Percentiles rank a stretch among this genome's conserved stretches.
Conservation (phyloP, 257 asterid genomes). For the Solanum clarkiae region DNA sequence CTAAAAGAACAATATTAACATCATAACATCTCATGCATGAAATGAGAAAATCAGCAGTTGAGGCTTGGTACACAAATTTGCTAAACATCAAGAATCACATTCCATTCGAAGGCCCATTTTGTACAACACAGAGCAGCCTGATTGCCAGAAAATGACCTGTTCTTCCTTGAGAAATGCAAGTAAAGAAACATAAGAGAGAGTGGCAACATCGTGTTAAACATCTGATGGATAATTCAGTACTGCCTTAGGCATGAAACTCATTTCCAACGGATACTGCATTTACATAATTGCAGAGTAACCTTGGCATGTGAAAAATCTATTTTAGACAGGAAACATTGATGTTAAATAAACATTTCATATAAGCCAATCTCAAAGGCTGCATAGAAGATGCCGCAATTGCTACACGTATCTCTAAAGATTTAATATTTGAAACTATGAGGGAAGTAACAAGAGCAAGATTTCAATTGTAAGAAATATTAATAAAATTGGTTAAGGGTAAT, state of each 20-base stretch:
- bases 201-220: neutral
- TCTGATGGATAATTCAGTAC: neutral
- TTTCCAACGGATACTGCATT: neutral
- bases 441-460: neutral
- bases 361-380: neutral
- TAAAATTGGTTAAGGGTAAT: neutral
- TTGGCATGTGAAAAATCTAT: neutral
- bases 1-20: neutral
- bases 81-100: neutral
- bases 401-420: neutral
- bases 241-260: neutral
- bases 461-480: neutral
- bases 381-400: neutral
- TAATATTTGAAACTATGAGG: neutral
- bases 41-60: neutral
- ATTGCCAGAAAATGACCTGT: neutral
- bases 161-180: neutral
- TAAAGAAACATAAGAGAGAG: neutral
- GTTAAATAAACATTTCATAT: neutral
- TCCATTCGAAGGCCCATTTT: neutral
- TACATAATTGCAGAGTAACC: neutral
- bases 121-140: neutral
- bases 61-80: neutral
- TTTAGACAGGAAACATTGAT: neutral
- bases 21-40: neutral